These are phyloP conservation scores for Canariomyces notabilis DNA, from an alignment of 2,329 filamentous ascomycete genomes.

Conservation along the genomic window DNA sequence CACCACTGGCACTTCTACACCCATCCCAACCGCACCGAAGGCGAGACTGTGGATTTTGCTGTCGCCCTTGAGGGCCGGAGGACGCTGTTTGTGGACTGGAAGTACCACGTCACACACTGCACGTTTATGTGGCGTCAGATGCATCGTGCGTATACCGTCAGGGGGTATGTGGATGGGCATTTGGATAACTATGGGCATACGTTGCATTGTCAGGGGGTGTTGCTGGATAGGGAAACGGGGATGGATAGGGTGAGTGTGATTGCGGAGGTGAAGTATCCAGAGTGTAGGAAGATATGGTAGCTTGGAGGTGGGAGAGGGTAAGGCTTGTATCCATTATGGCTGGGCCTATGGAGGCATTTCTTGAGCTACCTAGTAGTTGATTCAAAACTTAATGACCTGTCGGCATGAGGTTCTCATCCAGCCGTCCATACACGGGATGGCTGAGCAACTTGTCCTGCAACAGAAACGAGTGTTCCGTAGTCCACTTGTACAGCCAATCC, in stretches of 20 bases:
- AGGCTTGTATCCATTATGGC: too few relatives aligned
- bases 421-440: constrained; percentile 5
- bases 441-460: constrained; percentile 5
- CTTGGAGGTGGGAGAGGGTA: not conserved
- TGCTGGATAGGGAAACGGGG: constrained; percentile 2
- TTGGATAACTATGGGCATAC: constrained; percentile 10
- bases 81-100: constrained; percentile 10
- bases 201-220: constrained; percentile 9
- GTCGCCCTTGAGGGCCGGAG: constrained; percentile 1
- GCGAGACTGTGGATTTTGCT: not conserved
- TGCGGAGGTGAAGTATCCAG: constrained; percentile 9
- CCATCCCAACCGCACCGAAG: constrained; percentile 2
- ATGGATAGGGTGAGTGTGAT: constrained; percentile 4
- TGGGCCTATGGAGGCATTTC: too few relatives aligned
- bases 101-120: constrained; percentile 8
- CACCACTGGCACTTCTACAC: constrained; percentile 8
- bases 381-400: too few relatives aligned
- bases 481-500: constrained; percentile 13
- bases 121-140: constrained; percentile 13
- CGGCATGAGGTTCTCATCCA: constrained; percentile 6
- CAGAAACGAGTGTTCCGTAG: constrained; percentile 5
- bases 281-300: constrained; percentile 1
- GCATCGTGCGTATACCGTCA: constrained; percentile 5
- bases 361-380: too few relatives aligned
- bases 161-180: constrained; percentile 9